Percentiles rank a stretch among this genome's conserved stretches.
Evolutionary conservation across 2,329 filamentous ascomycete genomes (phyloP).

Genomic region (Fusarium sp.): DNA sequence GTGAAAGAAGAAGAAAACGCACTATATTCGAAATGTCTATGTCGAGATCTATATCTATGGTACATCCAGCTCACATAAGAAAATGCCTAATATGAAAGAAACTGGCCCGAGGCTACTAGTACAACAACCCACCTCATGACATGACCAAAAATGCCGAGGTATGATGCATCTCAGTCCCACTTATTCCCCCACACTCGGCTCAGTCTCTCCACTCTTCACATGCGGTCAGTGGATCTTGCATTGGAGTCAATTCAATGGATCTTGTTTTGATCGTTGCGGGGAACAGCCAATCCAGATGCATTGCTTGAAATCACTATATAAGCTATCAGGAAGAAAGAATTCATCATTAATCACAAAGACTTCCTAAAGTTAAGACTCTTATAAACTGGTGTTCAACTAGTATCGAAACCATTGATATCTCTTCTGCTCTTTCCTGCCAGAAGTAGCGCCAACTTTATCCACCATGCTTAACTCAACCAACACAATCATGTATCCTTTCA

Average conservation of each 20-base stretch:
- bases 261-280: conserved; percentile 15
- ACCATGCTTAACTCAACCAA: conserved; percentile 1
- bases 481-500: neutral
- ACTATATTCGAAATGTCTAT: neutral
- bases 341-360: too few species aligned
- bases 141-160: conserved; percentile 39
- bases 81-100: neutral
- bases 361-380: too few species aligned
- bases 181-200: conserved; percentile 32
- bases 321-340: too few species aligned
- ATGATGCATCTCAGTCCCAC: conserved; percentile 16
- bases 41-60: conserved; percentile 2
- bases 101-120: conserved; percentile 28
- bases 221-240: conserved; percentile 19
- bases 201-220: conserved; percentile 42
- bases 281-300: neutral
- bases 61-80: conserved; percentile 9
- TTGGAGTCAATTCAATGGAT: conserved; percentile 1
- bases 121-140: too few species aligned
- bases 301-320: too few species aligned
- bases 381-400: neutral
- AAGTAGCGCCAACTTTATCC: conserved; percentile 1
- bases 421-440: neutral
- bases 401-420: neutral
- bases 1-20: neutral